Evolutionary conservation across 2,329 filamentous ascomycete species (phyloP).

Genomic region (Colletotrichum agaves): DNA sequence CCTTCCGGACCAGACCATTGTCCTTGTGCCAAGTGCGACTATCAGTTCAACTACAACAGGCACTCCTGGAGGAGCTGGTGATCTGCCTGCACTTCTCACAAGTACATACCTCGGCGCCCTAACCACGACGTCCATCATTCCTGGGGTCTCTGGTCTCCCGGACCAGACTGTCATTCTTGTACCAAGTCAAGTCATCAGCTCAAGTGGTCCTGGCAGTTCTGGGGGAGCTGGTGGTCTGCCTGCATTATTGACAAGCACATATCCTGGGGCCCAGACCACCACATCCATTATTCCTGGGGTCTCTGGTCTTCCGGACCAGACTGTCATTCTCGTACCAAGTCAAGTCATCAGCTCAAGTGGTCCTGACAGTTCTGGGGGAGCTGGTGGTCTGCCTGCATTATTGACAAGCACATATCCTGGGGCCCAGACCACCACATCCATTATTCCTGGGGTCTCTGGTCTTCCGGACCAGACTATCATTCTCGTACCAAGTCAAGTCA

Average conservation of each 20-base stretch:
- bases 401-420: background rate
- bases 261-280: background rate
- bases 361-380: too few relatives aligned
- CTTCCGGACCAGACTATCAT: background rate
- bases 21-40: background rate
- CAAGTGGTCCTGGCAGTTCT: background rate
- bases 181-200: background rate
- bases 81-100: background rate
- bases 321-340: background rate
- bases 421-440: background rate
- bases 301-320: background rate
- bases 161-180: background rate
- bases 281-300: background rate
- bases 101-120: background rate
- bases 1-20: background rate
- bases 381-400: background rate
- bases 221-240: background rate
- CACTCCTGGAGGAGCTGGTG: background rate
- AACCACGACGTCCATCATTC: background rate
- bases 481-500: background rate
- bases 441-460: background rate
- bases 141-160: background rate
- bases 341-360: too few relatives aligned
- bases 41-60: too few relatives aligned
- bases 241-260: background rate